Base-by-base conservation (phyloP, 73 alveolate genomes). In the Paraurostyla sp. region DNA sequence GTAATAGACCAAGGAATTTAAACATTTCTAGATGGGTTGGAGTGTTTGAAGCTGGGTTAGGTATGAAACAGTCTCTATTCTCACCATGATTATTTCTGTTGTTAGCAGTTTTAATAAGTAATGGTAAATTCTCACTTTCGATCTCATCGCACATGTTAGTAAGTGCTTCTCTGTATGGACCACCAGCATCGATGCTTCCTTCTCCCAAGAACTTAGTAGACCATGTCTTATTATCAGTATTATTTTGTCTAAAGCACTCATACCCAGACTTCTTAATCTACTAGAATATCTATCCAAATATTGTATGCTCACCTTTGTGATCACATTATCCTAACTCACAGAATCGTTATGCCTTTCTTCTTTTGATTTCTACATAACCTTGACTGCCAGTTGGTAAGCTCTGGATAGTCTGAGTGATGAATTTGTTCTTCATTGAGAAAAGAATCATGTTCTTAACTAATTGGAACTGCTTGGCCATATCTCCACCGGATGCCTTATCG, bases 141-240 rank as follows among this genome's bases (percentile, higher is more conserved):
- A 94, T 90, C 76, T 94, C 98, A 27, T 78, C 62, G 42, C 95
- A 89, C 20, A 94, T 88, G 46, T 88, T 86, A 0, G 97, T 92
- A 22, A 95, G 90, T 0, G 81, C 85, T 62, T 95, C 98, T 81
- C 91, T 92, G 78, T 89, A 95, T 23, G 98, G 98, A 0, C 98
- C 98, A 18, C 98, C 98, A 0, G 93, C 92, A 71, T 95, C 98
- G 41, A 78, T 59, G 22, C 97, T 87, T 48, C 91, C 93, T 68
- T 95, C 98, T 57, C 94, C 94, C 51, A 82, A 54, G 52, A 93
- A 80, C 22, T 71, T 36, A 22, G 93, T 97, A 42, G 57, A 80
- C 59, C 83, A 95, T 78, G 86, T 78, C 83, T 96, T 88, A 59
- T 49, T 84, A 22, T 87, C 93, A 16, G 33, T 48, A 9, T 83